Percentiles rank a stretch among this genome's conserved stretches.
phyloP scores from a whole-genome alignment of 2,329 filamentous ascomycete species.

The Fusarium dimerum region DNA sequence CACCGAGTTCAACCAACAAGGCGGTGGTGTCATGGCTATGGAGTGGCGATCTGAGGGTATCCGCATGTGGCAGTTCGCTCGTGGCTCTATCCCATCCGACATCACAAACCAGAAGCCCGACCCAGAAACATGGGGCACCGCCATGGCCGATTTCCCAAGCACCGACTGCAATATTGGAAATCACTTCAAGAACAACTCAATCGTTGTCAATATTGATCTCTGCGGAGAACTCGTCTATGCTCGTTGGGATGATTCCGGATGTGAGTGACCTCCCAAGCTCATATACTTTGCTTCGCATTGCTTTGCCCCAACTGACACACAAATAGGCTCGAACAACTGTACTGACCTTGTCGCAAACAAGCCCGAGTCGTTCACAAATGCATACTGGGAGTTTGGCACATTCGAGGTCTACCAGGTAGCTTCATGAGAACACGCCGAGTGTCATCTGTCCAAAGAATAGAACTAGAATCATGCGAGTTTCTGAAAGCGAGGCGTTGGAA shows the following conservation, averaged over 20 bases:
- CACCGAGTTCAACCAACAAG: conserved; percentile 49
- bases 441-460: no score
- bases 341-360: conserved; percentile 58
- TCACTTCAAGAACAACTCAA: conserved; percentile 66
- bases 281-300: no score
- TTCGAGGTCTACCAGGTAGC: conserved; percentile 57
- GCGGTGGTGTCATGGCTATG: conserved; percentile 61
- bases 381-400: conserved; percentile 65
- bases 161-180: conserved; percentile 60
- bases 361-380: conserved; percentile 56
- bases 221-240: conserved; percentile 58
- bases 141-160: conserved; percentile 65
- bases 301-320: conserved; percentile 6
- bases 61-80: conserved; percentile 61
- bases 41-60: conserved; percentile 63
- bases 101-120: conserved; percentile 55
- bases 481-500: conserved; percentile 25
- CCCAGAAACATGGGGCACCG: conserved; percentile 61
- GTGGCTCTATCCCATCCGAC: conserved; percentile 50
- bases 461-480: no score
- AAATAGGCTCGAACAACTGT: conserved; percentile 55
- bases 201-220: conserved; percentile 66
- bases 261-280: conserved; percentile 31
- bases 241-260: conserved; percentile 48
- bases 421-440: conserved; percentile 2